Evolutionary conservation across 179 eudicot genomes (phyloP), one percentile per base, ranked within the genome.

Genomic region (Monotropa hypopitys): DNA sequence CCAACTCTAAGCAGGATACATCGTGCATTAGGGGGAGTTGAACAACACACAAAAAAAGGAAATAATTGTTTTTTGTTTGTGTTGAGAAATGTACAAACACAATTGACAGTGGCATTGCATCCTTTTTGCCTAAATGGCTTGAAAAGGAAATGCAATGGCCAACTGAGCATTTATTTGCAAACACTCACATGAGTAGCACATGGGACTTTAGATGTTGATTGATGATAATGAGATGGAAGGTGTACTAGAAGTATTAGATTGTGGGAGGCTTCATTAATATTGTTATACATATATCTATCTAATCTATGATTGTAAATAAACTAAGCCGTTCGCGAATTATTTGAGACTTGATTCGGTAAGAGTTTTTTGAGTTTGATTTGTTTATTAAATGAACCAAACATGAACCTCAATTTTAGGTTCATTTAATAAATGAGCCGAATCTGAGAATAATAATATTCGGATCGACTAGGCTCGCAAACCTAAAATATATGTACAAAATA

Each of bases 161-260:
- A 59, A 65, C n/a, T 53, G 49, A 30, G 75, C 79, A 70, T 71
- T 71, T 26, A 49, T 28, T 18, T 47, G 57, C 40, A 42, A 28
- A 47, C 42, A 12, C 13, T 72, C 47, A 72, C 76, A n/a, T 72
- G 76, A 32, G 43, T 38, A 50, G 20, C 75, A 32, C 20, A 53
- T 47, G 54, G 70, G 54, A 51, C 45, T 18, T 9, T 53, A 46
- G 76, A 72, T 32, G 61, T 57, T 72, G 76, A 33, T 32, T 72
- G 76, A 72, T 53, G 38, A 61, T 61, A 38, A 28, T 71, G 23
- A 6, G 38, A 21, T 28, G 18, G 32, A 26, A 23, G 65, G 30
- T 38, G 40, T 5, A 38, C 40, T 5, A 38, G 40, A 3, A 38
- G 40, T 5, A 38, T 5, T 38, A 38, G 57, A 43, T 21, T 42